phyloP scores from a whole-genome alignment of 371 early-diverging fungal genomes.

The Phascolomyces articulosus region DNA sequence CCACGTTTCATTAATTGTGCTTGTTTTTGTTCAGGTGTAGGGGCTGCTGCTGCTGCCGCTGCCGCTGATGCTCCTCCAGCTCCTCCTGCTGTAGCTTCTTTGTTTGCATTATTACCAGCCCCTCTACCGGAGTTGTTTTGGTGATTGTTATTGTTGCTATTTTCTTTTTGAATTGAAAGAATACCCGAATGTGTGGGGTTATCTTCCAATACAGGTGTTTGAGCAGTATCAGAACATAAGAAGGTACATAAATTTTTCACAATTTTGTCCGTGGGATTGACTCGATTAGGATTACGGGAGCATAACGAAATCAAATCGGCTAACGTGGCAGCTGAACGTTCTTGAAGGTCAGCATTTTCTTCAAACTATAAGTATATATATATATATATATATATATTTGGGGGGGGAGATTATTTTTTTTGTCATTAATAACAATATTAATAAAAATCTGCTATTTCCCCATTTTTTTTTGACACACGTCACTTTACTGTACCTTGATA shows the following conservation, averaged over 20 bases:
- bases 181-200: slow-evolving; percentile 65
- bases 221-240: slow-evolving; percentile 81
- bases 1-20: slow-evolving; percentile 81
- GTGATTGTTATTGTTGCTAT: slow-evolving; percentile 22
- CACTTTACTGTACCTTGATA: slow-evolving; percentile 77
- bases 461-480: no score
- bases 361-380: slow-evolving; percentile 48
- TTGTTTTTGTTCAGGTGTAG: slow-evolving; percentile 47
- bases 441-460: no score
- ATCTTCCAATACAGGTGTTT: slow-evolving; percentile 69
- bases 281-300: slow-evolving; percentile 40
- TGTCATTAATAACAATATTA: no score
- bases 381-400: no score
- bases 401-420: no score
- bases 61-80: slow-evolving; percentile 6
- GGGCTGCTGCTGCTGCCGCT: slow-evolving; percentile 46
- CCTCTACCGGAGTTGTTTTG: neutral
- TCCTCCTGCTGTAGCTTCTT: no score
- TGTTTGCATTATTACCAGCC: slow-evolving; percentile 14
- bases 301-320: slow-evolving; percentile 62
- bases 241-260: slow-evolving; percentile 86
- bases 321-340: slow-evolving; percentile 60
- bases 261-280: slow-evolving; percentile 82
- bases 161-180: slow-evolving; percentile 61
- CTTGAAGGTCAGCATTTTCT: slow-evolving; percentile 71